These are phyloP conservation scores for Pseudogymnoascus sp. DNA, from an alignment of 2,329 filamentous ascomycete species.

Conservation along the genomic window DNA sequence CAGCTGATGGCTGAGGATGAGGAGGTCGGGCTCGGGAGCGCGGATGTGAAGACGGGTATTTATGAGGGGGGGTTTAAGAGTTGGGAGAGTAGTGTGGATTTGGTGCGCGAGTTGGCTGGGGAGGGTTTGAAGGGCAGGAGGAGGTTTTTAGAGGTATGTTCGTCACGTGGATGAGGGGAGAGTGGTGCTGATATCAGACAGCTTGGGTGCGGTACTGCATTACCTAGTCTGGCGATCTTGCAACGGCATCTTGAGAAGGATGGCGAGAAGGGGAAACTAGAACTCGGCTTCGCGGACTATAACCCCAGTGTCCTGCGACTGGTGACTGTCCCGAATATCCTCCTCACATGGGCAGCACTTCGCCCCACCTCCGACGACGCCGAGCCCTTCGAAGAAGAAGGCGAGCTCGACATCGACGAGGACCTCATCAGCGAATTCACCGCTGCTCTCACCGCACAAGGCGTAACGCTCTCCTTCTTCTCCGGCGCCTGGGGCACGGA, in stretches of 20 bases:
- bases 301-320: conserved; percentile 71
- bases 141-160: conserved; percentile 27
- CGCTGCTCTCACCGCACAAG: conserved; percentile 39
- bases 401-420: conserved; percentile 27
- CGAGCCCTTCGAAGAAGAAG: conserved; percentile 24
- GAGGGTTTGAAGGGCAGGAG: conserved; percentile 12
- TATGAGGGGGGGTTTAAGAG: conserved; percentile 88
- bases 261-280: conserved; percentile 29
- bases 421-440: conserved; percentile 54
- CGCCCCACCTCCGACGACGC: conserved; percentile 9
- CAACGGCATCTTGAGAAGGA: conserved; percentile 42
- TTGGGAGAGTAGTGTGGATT: conserved; percentile 78
- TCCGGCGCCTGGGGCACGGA: conserved; percentile 67
- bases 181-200: conserved; percentile 29
- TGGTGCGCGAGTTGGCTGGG: conserved; percentile 58
- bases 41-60: conserved; percentile 72
- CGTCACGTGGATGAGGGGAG: conserved; percentile 5
- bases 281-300: conserved; percentile 69
- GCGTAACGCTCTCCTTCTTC: conserved; percentile 57
- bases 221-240: conserved; percentile 66
- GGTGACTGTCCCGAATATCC: conserved; percentile 71
- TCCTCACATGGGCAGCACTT: conserved; percentile 55
- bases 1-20: conserved; percentile 73
- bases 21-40: conserved; percentile 41
- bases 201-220: conserved; percentile 72